Evolutionary conservation across 306 rosid species (phyloP).

Genomic region (Leucaena leucocephala): DNA sequence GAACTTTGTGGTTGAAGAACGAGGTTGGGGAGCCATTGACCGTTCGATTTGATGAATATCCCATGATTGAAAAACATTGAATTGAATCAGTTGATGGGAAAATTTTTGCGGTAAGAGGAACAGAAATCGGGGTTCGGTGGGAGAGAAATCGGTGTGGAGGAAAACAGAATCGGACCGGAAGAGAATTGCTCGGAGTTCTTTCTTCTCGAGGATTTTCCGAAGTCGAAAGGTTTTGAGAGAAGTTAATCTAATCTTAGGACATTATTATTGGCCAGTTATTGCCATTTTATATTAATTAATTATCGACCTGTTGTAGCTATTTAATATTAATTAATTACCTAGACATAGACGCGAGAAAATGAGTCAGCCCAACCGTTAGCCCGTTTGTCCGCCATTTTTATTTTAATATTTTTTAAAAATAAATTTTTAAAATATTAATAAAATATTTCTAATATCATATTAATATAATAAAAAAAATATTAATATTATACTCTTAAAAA

Average conservation of each 20-base stretch:
- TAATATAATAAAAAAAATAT: no score
- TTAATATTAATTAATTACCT: no score
- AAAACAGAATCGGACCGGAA: neutral
- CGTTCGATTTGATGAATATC: constrained; percentile 33
- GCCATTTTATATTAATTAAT: neutral
- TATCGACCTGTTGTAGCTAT: no score
- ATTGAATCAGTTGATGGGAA: constrained; percentile 5
- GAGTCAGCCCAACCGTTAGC: no score
- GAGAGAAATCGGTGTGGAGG: neutral
- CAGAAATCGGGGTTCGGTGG: neutral
- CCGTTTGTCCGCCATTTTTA: no score
- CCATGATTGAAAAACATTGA: no score
- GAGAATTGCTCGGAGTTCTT: neutral
- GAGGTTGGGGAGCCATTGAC: constrained; percentile 11
- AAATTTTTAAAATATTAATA: no score
- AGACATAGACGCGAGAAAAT: no score
- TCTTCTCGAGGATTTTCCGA: neutral
- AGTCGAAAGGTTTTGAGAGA: neutral
- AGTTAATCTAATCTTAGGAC: neutral
- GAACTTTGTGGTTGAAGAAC: neutral
- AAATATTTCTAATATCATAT: no score
- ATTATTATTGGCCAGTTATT: no score
- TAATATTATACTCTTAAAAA: no score
- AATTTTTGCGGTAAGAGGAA: neutral
- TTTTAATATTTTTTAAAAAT: no score